Conservation (phyloP, 768 basidiomycete species). For the Exidia glandulosa region DNA sequence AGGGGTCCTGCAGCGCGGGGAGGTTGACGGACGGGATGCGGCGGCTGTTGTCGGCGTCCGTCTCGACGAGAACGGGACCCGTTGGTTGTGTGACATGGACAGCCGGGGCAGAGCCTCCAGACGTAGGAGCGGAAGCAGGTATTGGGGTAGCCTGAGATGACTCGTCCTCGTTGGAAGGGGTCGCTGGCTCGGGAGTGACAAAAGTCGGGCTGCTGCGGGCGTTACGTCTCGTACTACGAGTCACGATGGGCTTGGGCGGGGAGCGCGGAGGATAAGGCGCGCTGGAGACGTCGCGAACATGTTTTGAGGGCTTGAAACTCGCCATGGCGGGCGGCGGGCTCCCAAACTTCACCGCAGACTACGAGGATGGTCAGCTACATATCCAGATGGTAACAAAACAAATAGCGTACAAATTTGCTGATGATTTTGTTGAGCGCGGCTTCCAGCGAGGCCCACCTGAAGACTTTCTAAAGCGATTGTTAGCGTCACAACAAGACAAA, state of each 20-base stretch:
- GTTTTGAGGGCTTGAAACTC: neutral
- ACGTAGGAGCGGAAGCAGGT: too few relatives aligned
- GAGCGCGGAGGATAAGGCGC: neutral
- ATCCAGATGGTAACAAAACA: neutral
- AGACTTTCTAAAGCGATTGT: constrained; percentile 42
- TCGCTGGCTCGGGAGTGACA: too few relatives aligned
- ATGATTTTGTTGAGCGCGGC: constrained; percentile 70
- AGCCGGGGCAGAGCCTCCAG: too few relatives aligned
- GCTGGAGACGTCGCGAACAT: neutral
- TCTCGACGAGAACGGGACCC: too few relatives aligned
- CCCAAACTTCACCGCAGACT: neutral
- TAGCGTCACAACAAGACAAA: constrained; percentile 34
- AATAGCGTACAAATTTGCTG: constrained; percentile 66
- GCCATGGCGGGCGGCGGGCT: neutral
- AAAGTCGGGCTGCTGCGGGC: neutral
- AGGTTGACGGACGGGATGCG: too few relatives aligned
- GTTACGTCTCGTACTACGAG: neutral
- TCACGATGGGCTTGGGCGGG: neutral
- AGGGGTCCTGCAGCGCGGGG: too few relatives aligned
- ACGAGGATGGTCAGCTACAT: neutral
- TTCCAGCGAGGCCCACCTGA: constrained; percentile 61
- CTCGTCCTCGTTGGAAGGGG: too few relatives aligned
- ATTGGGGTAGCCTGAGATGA: too few relatives aligned
- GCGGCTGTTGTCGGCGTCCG: too few relatives aligned
- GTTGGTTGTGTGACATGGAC: too few relatives aligned